Base-by-base conservation (phyloP, 805 yeast species). In the Tetrapisispora taiwanensis region DNA sequence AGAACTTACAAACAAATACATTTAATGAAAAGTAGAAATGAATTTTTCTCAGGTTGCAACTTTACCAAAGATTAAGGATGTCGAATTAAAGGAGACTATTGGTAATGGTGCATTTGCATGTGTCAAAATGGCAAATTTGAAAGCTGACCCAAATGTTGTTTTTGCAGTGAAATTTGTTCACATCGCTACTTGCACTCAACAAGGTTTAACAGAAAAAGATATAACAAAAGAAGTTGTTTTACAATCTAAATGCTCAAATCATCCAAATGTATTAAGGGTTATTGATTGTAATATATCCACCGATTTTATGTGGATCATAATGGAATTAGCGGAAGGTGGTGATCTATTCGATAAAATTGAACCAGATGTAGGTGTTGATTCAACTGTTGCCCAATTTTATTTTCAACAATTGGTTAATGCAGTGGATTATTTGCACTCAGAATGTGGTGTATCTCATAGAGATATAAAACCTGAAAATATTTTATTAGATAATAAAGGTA, bases 391-490 rank as follows among this genome's bases (percentile, higher is more conserved):
- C 1, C 84, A 79, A 46, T 76, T 81, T 56, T 81, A 80, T 55
- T 81, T 81, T 54, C 71, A 70, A 43, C 92, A 84, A 55, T 60
- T 84, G 46, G 66, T 79, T 2, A 73, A 71, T 42, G 86, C 86
- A 0, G 63, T 82, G 9, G 71, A 68, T 18, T 81, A 72, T 49
- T 55, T 82, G 36, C 94, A 84, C 52, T 59, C 67, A 13, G 68
- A 71, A 38, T 79, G 85, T 59, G 84, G 84, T 2, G 67, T 80
- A 10, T 79, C 81, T 34, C 90, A 83, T 61, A 76, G 89, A 12
- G 89, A 82, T 58, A 69, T 83, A 41, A 83, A 83, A 60, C 88
- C 89, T 2, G 89, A 82, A 55, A 84, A 84, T 62, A 70, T 84
- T 9, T 65, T 84, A 24, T 60, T 84, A 14, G 86, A 81, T 55